Base-by-base conservation (phyloP, 768 basidiomycete genomes). In the Dendrothele bispora region DNA sequence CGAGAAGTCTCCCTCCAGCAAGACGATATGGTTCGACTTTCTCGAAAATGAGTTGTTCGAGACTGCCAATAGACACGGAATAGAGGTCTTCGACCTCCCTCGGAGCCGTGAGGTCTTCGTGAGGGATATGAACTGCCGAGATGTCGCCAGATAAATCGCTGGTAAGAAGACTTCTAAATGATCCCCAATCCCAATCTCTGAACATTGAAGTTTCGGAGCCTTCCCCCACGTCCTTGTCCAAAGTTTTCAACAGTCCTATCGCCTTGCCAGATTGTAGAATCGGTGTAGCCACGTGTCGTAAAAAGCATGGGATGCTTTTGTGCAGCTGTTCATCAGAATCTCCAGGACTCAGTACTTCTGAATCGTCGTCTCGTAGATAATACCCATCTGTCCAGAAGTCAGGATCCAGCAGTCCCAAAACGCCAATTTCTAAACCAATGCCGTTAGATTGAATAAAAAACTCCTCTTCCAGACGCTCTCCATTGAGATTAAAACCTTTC, bases 341-440 rank as follows among this genome's bases (percentile, higher is more conserved):
- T 45, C 45, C 43, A 12, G 50, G 50, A 24, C 22, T 5, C 8
- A 15, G 14, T 25, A 34, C 28, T n/a, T 15, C 20, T 3, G n/a
- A 20, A 14, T 56, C 54, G 15, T 65, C 67, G 39, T 76, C 75
- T 30, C 83, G 67, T 50, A 90, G 61, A 3, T 69, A 67, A 62
- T 85, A 91, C 0, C 85, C 87, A 34, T 88, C 82, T 25, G 74
- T 68, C 90, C 90, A 93, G 58, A 90, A 90, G 47, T 91, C 87
- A 0, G 83, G 84, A 56, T 87, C 84, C 57, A 81, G 52, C 18
- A 85, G 59, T 2, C 77, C 74, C 59, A 72, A 65, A n/a, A 47
- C 51, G 11, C 50, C 50, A 59, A 73, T 72, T 32, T 76, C 76
- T 41, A 73, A 49, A 0, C 73, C 74, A 36, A 88, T 68, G 17